Conservation (phyloP, 257 asterid genomes). For the Nicotiana benthamiana region DNA sequence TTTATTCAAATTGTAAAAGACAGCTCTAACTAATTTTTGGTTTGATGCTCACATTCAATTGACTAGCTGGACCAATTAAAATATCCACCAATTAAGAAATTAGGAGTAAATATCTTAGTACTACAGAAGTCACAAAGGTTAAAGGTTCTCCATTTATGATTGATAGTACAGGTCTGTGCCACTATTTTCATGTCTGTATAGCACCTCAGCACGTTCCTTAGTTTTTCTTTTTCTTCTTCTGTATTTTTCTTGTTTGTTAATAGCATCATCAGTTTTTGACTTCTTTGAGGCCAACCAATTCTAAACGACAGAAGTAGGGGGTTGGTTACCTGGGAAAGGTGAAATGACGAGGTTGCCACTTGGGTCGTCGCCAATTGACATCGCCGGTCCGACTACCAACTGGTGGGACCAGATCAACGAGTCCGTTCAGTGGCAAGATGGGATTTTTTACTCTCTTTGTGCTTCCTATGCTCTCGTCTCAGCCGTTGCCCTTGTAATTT, state of each 20-base stretch:
- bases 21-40: too few species aligned
- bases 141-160: neutral
- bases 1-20: too few species aligned
- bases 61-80: too few species aligned
- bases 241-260: neutral
- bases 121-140: neutral
- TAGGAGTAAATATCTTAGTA: too few species aligned
- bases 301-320: neutral
- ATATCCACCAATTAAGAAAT: too few species aligned
- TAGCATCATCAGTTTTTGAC: neutral
- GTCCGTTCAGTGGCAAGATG: constrained; percentile 82
- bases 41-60: too few species aligned
- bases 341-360: constrained; percentile 48
- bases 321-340: neutral
- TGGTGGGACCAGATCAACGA: constrained; percentile 95
- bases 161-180: neutral
- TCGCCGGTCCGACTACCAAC: constrained; percentile 20
- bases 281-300: neutral
- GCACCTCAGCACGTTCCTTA: constrained; percentile 6
- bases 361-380: constrained; percentile 34
- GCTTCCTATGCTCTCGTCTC: constrained; percentile 75
- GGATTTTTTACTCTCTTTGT: constrained; percentile 76
- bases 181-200: neutral
- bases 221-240: neutral
- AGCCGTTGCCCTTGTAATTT: constrained; percentile 59